These are phyloP conservation scores for Proteromonas lacertae DNA, from an alignment of 352 stramenopile species.

Conservation along the genomic window DNA sequence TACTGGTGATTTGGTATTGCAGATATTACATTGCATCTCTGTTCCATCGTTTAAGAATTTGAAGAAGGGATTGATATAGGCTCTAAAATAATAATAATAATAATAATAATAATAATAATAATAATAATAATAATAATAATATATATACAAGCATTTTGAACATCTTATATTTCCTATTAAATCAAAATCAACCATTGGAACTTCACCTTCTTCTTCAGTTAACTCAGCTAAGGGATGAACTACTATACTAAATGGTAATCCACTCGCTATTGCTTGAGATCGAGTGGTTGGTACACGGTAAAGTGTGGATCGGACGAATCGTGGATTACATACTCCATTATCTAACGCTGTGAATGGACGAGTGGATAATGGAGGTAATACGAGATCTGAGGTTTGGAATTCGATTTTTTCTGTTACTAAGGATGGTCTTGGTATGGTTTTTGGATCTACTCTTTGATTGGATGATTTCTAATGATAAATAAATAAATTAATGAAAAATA, in stretches of 20 bases:
- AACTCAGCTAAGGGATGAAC: neutral
- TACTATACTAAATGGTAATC: neutral
- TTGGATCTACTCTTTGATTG: too few relatives aligned
- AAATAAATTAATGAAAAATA: too few relatives aligned
- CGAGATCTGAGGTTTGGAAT: too few relatives aligned
- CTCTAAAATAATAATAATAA: too few relatives aligned
- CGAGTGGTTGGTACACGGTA: neutral
- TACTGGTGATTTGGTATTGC: conserved; percentile 37
- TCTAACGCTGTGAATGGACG: conserved; percentile 20
- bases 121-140: too few relatives aligned
- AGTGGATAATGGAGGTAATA: conserved; percentile 6
- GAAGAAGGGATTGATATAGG: conserved; percentile 60
- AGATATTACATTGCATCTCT: conserved; percentile 49
- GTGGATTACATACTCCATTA: conserved; percentile 23
- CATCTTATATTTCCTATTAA: conserved; percentile 1
- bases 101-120: too few relatives aligned
- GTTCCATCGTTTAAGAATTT: conserved; percentile 34
- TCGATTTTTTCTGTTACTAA: too few relatives aligned
- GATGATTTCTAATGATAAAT: too few relatives aligned
- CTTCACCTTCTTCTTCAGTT: neutral
- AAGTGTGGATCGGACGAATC: conserved; percentile 8
- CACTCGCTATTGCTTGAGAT: conserved; percentile 5
- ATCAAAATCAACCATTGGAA: conserved; percentile 1
- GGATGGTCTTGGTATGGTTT: too few relatives aligned
- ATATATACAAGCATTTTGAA: neutral